These are phyloP conservation scores for Penicillium arizonense DNA, from an alignment of 495 filamentous ascomycete species.

Conservation along the genomic window DNA sequence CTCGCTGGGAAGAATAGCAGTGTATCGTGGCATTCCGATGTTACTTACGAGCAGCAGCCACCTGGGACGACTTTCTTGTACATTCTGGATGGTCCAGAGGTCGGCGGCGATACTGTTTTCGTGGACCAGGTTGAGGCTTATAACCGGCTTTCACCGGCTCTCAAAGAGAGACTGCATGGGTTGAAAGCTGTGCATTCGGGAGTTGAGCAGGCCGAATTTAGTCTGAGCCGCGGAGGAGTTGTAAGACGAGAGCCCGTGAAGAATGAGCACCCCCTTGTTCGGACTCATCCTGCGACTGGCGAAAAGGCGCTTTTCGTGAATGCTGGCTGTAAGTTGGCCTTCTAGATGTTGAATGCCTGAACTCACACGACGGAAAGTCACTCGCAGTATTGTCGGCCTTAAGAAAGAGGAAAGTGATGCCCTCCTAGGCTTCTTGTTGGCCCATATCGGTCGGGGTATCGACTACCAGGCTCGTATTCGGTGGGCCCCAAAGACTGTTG, in stretches of 20 bases:
- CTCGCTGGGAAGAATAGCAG: constrained; percentile 64
- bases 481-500: constrained; percentile 73
- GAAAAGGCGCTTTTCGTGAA: constrained; percentile 84
- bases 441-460: constrained; percentile 69
- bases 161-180: constrained; percentile 72
- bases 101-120: constrained; percentile 79
- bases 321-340: constrained; percentile 61
- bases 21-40: constrained; percentile 81
- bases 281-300: constrained; percentile 79
- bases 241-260: constrained; percentile 69
- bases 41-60: constrained; percentile 81
- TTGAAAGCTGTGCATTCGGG: constrained; percentile 76
- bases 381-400: constrained; percentile 66
- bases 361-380: constrained; percentile 48
- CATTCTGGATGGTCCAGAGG: constrained; percentile 70
- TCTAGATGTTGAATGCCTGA: not conserved
- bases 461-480: constrained; percentile 77
- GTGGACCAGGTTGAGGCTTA: constrained; percentile 74
- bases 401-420: constrained; percentile 77
- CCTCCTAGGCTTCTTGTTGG: constrained; percentile 75
- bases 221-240: constrained; percentile 55
- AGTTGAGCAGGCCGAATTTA: constrained; percentile 62
- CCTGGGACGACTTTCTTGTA: constrained; percentile 83
- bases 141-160: constrained; percentile 66
- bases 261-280: constrained; percentile 69